Conservation (phyloP, 306 rosid genomes). For the Arachis stenosperma region DNA sequence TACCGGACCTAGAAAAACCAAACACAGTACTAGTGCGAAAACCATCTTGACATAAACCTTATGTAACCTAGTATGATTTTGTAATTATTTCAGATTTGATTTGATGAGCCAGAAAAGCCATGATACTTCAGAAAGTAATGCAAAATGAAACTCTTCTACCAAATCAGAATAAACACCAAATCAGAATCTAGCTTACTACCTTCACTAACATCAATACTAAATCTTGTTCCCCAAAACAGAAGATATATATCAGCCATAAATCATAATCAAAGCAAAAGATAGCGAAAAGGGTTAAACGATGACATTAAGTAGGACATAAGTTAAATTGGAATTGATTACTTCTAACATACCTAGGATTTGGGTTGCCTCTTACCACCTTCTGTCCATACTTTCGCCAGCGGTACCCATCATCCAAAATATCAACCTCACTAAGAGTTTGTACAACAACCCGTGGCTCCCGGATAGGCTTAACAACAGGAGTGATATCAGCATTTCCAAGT, state of each 20-base stretch:
- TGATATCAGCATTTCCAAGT: conserved; percentile 61
- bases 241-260: too few species aligned
- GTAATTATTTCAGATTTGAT: conserved; percentile 4
- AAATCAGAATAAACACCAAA: background rate
- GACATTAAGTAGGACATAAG: conserved; percentile 12
- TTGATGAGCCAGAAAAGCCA: background rate
- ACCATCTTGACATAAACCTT: conserved; percentile 26
- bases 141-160: background rate
- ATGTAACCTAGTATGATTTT: background rate
- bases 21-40: background rate
- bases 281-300: conserved; percentile 24
- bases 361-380: conserved; percentile 98
- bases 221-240: too few species aligned
- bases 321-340: conserved; percentile 31
- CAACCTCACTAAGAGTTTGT: conserved; percentile 97
- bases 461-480: conserved; percentile 89
- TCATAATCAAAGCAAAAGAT: conserved; percentile 30
- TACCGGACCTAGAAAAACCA: background rate
- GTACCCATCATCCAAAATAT: conserved; percentile 97
- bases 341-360: conserved; percentile 83
- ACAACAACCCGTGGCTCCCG: conserved; percentile 98
- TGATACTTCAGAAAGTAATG: conserved; percentile 1
- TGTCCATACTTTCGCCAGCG: conserved; percentile 99
- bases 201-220: conserved; percentile 13
- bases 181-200: background rate